Evolutionary conservation across 139 green algal species (phyloP).

Genomic region (Asterochloris sp.): DNA sequence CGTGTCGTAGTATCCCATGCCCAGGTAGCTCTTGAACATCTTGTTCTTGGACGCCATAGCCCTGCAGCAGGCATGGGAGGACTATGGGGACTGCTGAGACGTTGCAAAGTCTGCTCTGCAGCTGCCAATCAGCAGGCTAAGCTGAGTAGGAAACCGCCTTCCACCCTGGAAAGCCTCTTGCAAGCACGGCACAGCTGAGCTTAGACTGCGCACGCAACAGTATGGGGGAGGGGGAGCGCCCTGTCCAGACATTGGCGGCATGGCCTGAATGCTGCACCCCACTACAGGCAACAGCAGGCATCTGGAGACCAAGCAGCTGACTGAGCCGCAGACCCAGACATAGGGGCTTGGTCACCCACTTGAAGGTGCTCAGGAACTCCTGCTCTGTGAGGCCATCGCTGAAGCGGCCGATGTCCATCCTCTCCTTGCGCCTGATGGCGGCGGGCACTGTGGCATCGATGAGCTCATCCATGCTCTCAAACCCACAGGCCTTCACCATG

Average conservation of each 20-base stretch:
- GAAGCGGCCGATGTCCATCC: constrained; percentile 86
- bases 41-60: constrained; percentile 96
- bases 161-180: no score
- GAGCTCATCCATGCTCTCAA: constrained; percentile 80
- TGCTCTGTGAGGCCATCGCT: constrained; percentile 82
- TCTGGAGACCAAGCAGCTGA: not conserved
- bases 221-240: no score
- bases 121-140: not conserved
- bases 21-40: constrained; percentile 92
- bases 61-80: constrained; percentile 45
- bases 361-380: constrained; percentile 87
- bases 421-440: constrained; percentile 73
- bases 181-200: no score
- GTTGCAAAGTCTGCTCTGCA: not conserved
- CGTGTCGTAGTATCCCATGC: constrained; percentile 98
- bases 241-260: no score
- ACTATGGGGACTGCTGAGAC: not conserved
- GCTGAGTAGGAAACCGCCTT: not conserved
- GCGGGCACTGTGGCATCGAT: constrained; percentile 93
- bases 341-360: constrained; percentile 42
- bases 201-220: no score
- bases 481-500: constrained; percentile 86
- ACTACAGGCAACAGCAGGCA: no score
- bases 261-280: no score
- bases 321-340: not conserved